These are phyloP conservation scores for Diophrys sp. DNA, from an alignment of 73 alveolate genomes.

Conservation along the genomic window DNA sequence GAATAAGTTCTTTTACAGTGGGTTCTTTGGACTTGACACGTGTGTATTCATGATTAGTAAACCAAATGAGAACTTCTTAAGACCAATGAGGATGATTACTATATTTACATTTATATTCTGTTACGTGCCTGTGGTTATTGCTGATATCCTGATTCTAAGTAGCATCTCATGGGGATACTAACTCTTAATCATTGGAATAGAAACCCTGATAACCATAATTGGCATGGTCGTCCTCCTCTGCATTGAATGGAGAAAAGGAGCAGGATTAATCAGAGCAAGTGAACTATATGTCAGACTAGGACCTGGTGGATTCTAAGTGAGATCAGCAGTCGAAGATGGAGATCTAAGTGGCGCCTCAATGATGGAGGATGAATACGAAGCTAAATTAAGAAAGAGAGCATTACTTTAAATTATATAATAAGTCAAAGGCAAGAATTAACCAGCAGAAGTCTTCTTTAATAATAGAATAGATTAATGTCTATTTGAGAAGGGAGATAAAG, in stretches of 20 bases:
- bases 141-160: slow-evolving; percentile 24
- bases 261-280: not conserved
- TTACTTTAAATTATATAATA: slow-evolving; percentile 6
- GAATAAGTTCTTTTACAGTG: slow-evolving; percentile 50
- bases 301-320: not conserved
- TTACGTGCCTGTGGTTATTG: slow-evolving; percentile 31
- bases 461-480: slow-evolving; percentile 13
- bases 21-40: slow-evolving; percentile 57
- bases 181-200: slow-evolving; percentile 41
- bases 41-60: slow-evolving; percentile 32
- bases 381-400: slow-evolving; percentile 23
- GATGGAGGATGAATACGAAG: slow-evolving; percentile 21
- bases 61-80: slow-evolving; percentile 28
- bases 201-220: slow-evolving; percentile 20
- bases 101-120: slow-evolving; percentile 25
- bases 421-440: slow-evolving; percentile 4
- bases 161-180: slow-evolving; percentile 55
- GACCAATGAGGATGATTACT: slow-evolving; percentile 39
- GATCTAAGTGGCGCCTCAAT: slow-evolving; percentile 2
- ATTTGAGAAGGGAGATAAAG: slow-evolving; percentile 7
- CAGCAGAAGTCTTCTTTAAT: not conserved
- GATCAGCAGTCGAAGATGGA: slow-evolving; percentile 4
- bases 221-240: slow-evolving; percentile 17
- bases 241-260: not conserved
- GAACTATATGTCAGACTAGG: not conserved